Evolutionary conservation across 2,329 filamentous ascomycete genomes (phyloP), one percentile per base, ranked within the genome.

Genomic region (Lithohypha guttulata): DNA sequence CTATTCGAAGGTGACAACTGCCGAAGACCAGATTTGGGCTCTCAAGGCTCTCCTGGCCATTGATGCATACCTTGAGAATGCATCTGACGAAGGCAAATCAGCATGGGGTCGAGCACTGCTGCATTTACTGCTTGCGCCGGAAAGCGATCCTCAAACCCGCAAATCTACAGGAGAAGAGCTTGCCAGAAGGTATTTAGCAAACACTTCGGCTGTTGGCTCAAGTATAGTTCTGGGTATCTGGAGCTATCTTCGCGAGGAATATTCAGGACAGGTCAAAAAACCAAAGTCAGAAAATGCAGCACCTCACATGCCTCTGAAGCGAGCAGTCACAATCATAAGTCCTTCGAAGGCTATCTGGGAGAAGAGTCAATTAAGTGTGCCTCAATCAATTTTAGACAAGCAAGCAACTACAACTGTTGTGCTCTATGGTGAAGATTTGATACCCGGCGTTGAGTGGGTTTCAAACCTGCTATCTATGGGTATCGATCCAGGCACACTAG

Each of bases 71-170:
- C 57, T 86, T 2, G 61, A 64, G 9, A 65, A 71, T 19, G 62
- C 68, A 9, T 57, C 64, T 3, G 62, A 64, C 10, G 62, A 72
- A 7, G 65, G 73, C n/a, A 70, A 70, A 44, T 61, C 74, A 38
- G 75, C 79, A 11, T 98, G 89, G 91, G 79, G 83, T 10, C 83
- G 93, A 52, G 79, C 82, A 2, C 74, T 89, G 42, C 77, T 95
- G n/a, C 93, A 82, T 56, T 64, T 83, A 11, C 73, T 89, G 31
- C 77, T 78, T 31, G 77, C 79, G 1, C 63, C 74, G 10, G 65
- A 59, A 9, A 65, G 84, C 14, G 68, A 79, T 9, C 68, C 78
- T 2, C 66, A 66, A 25, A 64, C 82, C 33, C 77, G 81, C 41
- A 77, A 78, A 46, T 70, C 77, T 49, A 75, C 79, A 3, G 69